Conservation (phyloP, 805 yeast species). For the Starmerella etchellsii region DNA sequence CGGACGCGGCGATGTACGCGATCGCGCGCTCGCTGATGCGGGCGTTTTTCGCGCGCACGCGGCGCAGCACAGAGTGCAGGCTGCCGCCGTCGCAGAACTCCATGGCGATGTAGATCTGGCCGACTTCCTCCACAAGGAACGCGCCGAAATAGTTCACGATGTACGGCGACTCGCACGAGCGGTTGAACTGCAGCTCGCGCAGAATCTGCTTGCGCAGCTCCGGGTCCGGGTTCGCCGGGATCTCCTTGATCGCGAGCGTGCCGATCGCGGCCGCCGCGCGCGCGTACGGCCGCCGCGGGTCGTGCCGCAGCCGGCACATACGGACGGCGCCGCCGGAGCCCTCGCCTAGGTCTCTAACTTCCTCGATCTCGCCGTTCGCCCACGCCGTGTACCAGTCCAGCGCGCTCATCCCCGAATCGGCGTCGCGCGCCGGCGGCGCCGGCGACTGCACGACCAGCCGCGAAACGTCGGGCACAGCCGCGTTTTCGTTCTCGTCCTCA, state of each 20-base stretch:
- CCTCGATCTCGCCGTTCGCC: conserved; percentile 36
- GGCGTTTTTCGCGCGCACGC: conserved; percentile 60
- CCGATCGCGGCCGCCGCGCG: conserved; percentile 28
- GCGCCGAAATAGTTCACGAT: conserved; percentile 92
- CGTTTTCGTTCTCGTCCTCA: too few species aligned
- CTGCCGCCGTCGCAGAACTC: conserved; percentile 94
- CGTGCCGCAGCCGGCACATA: conserved; percentile 44
- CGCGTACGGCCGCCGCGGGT: conserved; percentile 18
- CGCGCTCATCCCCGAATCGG: conserved; percentile 11
- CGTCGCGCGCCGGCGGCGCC: background rate
- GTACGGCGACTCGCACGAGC: conserved; percentile 65
- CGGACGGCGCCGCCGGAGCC: conserved; percentile 90
- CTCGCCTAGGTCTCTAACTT: conserved; percentile 69
- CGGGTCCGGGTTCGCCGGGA: conserved; percentile 66
- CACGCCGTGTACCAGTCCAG: conserved; percentile 16
- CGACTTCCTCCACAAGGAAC: conserved; percentile 59
- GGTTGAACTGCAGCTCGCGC: conserved; percentile 80
- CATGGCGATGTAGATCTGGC: conserved; percentile 88
- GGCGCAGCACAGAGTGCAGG: conserved; percentile 77
- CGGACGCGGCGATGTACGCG: conserved; percentile 81
- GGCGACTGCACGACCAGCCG: background rate
- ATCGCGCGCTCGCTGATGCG: conserved; percentile 85
- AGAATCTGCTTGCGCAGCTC: conserved; percentile 81
- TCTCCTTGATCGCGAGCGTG: conserved; percentile 71
- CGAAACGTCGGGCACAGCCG: background rate